Percentiles rank a stretch among this genome's conserved stretches.
Evolutionary conservation across 306 rosid species (phyloP).

Genomic region (Cucurbita pepo): DNA sequence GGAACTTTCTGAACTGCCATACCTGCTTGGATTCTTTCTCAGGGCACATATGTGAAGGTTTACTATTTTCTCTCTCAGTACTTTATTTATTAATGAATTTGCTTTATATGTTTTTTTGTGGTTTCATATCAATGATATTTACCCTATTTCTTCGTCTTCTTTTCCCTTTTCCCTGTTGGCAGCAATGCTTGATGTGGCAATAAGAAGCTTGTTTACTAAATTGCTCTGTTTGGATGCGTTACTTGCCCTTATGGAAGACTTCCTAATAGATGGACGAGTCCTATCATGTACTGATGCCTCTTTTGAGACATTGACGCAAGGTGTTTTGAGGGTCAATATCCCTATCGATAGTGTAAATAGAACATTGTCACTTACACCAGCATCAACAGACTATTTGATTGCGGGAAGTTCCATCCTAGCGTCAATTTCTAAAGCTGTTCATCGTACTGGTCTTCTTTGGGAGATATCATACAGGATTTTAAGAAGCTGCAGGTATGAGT

Average conservation of each 20-base stretch:
- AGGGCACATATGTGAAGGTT: conserved; percentile 41
- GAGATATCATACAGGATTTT: conserved; percentile 51
- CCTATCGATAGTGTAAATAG: conserved; percentile 16
- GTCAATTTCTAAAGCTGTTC: conserved; percentile 44
- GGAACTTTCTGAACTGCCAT: conserved; percentile 26
- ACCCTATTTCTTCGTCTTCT: not conserved
- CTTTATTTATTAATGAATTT: not conserved
- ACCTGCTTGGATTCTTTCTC: conserved; percentile 50
- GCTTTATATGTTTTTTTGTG: not conserved
- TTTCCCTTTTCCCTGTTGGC: not conserved
- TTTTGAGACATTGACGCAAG: conserved; percentile 1
- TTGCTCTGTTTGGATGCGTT: conserved; percentile 31
- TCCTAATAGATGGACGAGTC: conserved; percentile 34
- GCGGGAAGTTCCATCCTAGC: conserved; percentile 64
- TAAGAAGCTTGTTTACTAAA: conserved; percentile 21
- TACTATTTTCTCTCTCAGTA: conserved; percentile 1
- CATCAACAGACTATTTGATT: conserved; percentile 51
- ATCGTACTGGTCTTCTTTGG: conserved; percentile 33
- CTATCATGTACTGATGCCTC: conserved; percentile 9
- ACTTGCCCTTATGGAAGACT: conserved; percentile 43
- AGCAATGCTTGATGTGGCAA: conserved; percentile 45
- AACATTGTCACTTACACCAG: conserved; percentile 17
- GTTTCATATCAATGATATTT: conserved; percentile 7
- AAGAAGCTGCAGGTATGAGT: conserved; percentile 23
- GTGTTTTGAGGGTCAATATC: conserved; percentile 15